Percentiles rank a stretch among this genome's conserved stretches.
phyloP scores from a whole-genome alignment of 2,329 filamentous ascomycete genomes.

The Talaromyces verruculosus region DNA sequence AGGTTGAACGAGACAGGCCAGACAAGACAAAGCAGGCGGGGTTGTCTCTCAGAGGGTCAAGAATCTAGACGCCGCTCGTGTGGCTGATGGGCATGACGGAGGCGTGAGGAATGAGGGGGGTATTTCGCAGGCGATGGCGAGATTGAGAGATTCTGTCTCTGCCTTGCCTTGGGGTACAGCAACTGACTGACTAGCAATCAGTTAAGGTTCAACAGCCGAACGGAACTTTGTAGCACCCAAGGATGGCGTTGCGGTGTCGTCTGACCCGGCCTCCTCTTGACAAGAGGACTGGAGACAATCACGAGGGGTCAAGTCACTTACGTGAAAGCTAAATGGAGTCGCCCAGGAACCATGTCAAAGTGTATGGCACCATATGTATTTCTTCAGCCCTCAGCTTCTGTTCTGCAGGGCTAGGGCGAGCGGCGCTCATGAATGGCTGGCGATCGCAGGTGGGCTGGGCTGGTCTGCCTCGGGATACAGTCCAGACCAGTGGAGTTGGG shows the following conservation, averaged over 20 bases:
- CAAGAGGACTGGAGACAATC: not conserved
- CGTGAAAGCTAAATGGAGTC: not conserved
- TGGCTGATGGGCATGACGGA: slow-evolving; percentile 17
- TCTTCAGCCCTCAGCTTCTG: not conserved
- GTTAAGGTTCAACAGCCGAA: slow-evolving; percentile 8
- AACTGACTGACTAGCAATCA: not conserved
- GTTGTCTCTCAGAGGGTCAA: not conserved
- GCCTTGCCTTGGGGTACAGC: not conserved
- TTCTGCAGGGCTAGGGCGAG: not conserved
- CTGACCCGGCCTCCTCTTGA: not conserved
- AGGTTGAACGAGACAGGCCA: not conserved
- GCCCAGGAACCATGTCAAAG: slow-evolving; percentile 5
- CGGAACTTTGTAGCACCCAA: not conserved
- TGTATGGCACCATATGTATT: not conserved
- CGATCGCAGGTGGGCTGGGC: slow-evolving; percentile 8
- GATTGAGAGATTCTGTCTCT: slow-evolving; percentile 1
- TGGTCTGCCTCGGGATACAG: slow-evolving; percentile 10
- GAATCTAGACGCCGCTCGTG: slow-evolving; percentile 12
- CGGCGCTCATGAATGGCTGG: slow-evolving; percentile 10
- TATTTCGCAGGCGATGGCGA: slow-evolving; percentile 9
- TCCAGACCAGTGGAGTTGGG: slow-evolving; percentile 13
- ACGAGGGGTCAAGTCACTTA: not conserved
- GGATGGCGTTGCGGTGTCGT: slow-evolving; percentile 7
- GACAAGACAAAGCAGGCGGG: slow-evolving; percentile 9
- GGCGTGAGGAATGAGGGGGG: slow-evolving; percentile 11